Evolutionary conservation across 2,329 filamentous ascomycete species (phyloP), one percentile per base, ranked within the genome.

Genomic region (Phaeosphaeriaceae sp.): DNA sequence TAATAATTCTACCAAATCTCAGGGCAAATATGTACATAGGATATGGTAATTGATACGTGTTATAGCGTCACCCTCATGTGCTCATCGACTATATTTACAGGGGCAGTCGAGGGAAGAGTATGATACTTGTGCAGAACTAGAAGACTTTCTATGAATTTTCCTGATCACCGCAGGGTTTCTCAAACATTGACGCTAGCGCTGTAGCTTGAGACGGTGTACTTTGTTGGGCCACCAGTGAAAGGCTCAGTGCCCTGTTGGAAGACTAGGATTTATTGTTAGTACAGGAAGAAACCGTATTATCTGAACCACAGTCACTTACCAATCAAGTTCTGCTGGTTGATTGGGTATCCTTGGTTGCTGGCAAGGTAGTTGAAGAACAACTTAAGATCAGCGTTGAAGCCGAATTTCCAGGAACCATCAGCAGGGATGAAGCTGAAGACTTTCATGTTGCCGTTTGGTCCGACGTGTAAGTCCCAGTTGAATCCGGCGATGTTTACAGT

Each of bases 361-460:
- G 74, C 72, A n/a, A 87, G 72, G 66, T 86, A 86, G 15, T 71
- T 75, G 64, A 83, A 75, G 73, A 87, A 87, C 7, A 76, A 67
- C 60, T 76, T 77, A 56, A 87, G 60, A 64, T 87, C 82, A 18
- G 77, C 83, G 35, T 71, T 76, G 71, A 84, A 87, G 66, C 56
- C 76, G 18, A 73, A 76, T 29, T 80, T 71, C 50, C 46, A 53
- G n/a, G 48, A 46, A n/a, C 46, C 40, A 35, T 43, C 51, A 16
- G 48, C 37, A 17, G 56, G 77, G 8, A 84, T 77, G 58, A 84
- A 87, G 61, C 79, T 83, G 74, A 79, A 87, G n/a, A 87, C 84
- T 11, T 77, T 80, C 66, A 78, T 85, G 45, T 68, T 64, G 33
- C 82, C 82, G 58, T 87, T 86, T n/a, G 67, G 71, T 16, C 85